Evolutionary conservation across 2,329 filamentous ascomycete species (phyloP).

Genomic region (Scytalidium lignicola): DNA sequence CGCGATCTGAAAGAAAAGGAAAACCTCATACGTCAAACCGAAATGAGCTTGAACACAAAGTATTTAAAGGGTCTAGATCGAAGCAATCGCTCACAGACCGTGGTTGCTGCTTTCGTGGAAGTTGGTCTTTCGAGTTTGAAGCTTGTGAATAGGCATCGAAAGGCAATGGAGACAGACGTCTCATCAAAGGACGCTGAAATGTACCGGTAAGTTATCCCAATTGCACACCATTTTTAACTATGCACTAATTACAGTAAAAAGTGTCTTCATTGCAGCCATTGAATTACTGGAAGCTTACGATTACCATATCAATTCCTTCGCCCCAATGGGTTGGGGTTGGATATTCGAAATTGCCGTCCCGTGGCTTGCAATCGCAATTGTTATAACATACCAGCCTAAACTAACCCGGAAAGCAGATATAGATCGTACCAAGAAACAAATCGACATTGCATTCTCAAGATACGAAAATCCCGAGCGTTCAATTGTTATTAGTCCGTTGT

Average conservation of each 20-base stretch:
- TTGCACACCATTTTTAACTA: background rate
- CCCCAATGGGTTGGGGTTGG: conserved; percentile 11
- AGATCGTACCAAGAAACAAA: conserved; percentile 9
- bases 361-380: conserved; percentile 15
- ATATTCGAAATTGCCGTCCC: conserved; percentile 13
- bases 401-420: conserved; percentile 4
- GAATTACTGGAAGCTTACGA: conserved; percentile 14
- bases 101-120: conserved; percentile 11
- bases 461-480: background rate
- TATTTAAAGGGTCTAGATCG: conserved; percentile 8
- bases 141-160: conserved; percentile 7
- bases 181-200: conserved; percentile 1
- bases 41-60: conserved; percentile 8
- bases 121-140: conserved; percentile 9
- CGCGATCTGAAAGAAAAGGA: conserved; percentile 7
- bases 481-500: conserved; percentile 8
- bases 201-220: conserved; percentile 4
- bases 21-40: conserved; percentile 1
- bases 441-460: conserved; percentile 7
- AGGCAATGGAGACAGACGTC: conserved; percentile 1
- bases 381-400: conserved; percentile 7
- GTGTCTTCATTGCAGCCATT: conserved; percentile 11
- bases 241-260: conserved; percentile 1
- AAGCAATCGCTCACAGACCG: conserved; percentile 6
- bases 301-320: conserved; percentile 10